Evolutionary conservation across 371 early-diverging fungal species (phyloP), one percentile per base, ranked within the genome.

Genomic region (Gilbertella persicaria): DNA sequence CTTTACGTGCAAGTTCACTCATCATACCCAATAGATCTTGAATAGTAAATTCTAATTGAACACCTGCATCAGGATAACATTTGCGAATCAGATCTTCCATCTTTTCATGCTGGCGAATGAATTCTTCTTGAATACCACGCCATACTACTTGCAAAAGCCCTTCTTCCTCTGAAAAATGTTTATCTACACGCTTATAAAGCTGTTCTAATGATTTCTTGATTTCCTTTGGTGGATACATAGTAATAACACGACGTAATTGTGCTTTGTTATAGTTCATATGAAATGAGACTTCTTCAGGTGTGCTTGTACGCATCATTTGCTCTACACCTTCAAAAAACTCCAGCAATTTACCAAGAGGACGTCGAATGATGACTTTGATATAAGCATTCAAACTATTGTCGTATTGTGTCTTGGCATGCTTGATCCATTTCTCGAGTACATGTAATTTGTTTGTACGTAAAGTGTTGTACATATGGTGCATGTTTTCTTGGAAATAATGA

Each of bases 321-420:
- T 95, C 93, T 7, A 98, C 89, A 8, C 94, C 95, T 53, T 96
- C 96, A 67, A 96, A 98, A 68, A 98, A 98, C 70, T 94, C 97
- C 60, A 95, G 53, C 20, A 98, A 78, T 55, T 85, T 90, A 6
- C 93, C 92, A 14, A 97, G 69, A 0, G 96, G 93, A 30, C 91
- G 84, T 7, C 93, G 82, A 40, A 97, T 88, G 8, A 96, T 90
- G 10, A 88, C 88, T 48, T 86, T 87, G 50, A 91, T 78, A 65
- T 98, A 98, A 0, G 89, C 84, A 16, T 85, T 85, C 23, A 93
- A 65, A 52, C 89, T 91, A 35, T 68, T 75, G 49, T 95, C 95
- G 61, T 96, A 95, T 9, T 87, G 80, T 5, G 69, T 59, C 67
- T 92, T 93, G 9, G 95, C 91, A 44, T 93, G 88, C 51, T 91